Conservation (phyloP, 1,284 basidiomycete genomes). For the Amylostereum chailletii region DNA sequence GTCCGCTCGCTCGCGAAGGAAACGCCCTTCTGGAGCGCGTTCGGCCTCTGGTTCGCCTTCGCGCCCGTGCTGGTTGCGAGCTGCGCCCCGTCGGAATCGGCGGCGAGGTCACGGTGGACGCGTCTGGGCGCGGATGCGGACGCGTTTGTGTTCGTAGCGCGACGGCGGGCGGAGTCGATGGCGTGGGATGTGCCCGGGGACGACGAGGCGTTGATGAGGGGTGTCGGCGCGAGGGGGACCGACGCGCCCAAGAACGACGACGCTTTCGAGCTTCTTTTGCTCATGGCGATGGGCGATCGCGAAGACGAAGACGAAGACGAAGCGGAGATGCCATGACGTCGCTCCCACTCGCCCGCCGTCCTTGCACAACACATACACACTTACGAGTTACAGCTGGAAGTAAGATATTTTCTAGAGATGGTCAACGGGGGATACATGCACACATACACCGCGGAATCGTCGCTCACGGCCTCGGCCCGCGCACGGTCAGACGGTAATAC, state of each 20-base stretch:
- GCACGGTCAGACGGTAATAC: conserved; percentile 14
- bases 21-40: conserved; percentile 71
- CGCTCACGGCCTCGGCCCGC: not conserved
- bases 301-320: too few relatives aligned
- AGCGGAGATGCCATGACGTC: too few relatives aligned
- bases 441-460: too few relatives aligned
- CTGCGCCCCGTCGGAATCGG: not conserved
- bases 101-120: conserved; percentile 11
- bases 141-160: conserved; percentile 53
- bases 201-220: conserved; percentile 48
- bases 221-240: conserved; percentile 40
- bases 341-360: too few relatives aligned
- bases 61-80: conserved; percentile 40
- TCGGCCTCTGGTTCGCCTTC: conserved; percentile 77
- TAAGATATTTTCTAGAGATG: too few relatives aligned
- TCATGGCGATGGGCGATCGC: conserved; percentile 30
- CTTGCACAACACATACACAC: too few relatives aligned
- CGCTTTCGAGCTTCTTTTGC: conserved; percentile 58
- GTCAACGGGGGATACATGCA: too few relatives aligned
- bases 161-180: conserved; percentile 46
- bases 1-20: conserved; percentile 73
- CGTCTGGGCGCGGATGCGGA: conserved; percentile 30
- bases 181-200: conserved; percentile 42
- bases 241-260: conserved; percentile 43
- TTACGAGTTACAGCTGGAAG: too few relatives aligned